Evolutionary conservation across 306 rosid genomes (phyloP), one percentile per base, ranked within the genome.

Genomic region (Fragaria ananassa): DNA sequence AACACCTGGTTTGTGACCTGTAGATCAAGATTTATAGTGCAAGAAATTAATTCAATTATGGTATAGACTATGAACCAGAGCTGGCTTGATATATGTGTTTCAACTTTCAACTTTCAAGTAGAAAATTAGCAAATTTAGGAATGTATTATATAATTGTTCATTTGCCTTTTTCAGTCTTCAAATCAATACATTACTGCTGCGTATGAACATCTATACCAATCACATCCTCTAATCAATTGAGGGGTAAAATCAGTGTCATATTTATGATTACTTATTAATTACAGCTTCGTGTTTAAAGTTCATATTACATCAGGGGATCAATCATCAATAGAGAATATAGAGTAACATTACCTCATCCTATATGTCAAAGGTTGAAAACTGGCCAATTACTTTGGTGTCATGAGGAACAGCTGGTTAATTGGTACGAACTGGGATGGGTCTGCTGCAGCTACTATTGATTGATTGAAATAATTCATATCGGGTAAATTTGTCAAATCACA

Each of bases 1-100:
- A 90, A 92, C 62, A 92, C 99, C 73, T 95, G 96, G 75, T 92
- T 95, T 44, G 97, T 92, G 78, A 92, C 97, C 97, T 92, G 79
- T 67, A n/a, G 4, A 19, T 54, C 60, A 10, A 54, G 18, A 54
- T 54, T 54, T 10, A 19, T 3, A 8, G 60, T n/a, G 25, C 41
- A 37, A 37, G 41, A 37, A 37, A 37, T 4, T 37, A 37, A 37
- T 37, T 37, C 54, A 49, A 2, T 53, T 53, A 53, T n/a, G 60
- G 9, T 19, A 53, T 18, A 19, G 58, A 8, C 25, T 19, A 53
- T n/a, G 60, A 19, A 51, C 23, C 56, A 15, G 25, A 53, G 23
- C 19, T 49, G 13, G 51, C 21, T 51, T 51, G 57, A 37, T 37
- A 37, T 37, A 15, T 50, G 6, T 19, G 6, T 8, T 8, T 53